These are phyloP conservation scores for Penicillium sp. DNA, from an alignment of 2,329 filamentous ascomycete genomes.

Conservation along the genomic window DNA sequence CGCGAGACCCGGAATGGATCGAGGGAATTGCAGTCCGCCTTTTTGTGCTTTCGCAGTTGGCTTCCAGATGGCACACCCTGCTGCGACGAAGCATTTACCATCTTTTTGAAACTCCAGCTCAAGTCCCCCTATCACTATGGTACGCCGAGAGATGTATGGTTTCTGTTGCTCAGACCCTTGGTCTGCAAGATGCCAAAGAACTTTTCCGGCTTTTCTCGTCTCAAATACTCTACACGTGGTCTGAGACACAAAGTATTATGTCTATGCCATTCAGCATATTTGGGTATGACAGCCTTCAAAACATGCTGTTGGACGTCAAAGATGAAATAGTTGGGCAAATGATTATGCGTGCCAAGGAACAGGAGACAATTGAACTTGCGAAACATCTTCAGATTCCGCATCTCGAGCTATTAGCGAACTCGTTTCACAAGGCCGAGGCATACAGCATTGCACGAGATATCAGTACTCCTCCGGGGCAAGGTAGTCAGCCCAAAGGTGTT, in stretches of 20 bases:
- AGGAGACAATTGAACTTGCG: slow-evolving; percentile 61
- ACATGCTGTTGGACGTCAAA: slow-evolving; percentile 68
- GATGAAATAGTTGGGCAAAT: slow-evolving; percentile 77
- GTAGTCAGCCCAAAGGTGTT: slow-evolving; percentile 54
- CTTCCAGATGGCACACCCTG: slow-evolving; percentile 79
- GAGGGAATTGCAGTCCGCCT: slow-evolving; percentile 87
- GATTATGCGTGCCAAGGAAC: slow-evolving; percentile 73
- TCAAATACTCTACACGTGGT: slow-evolving; percentile 89
- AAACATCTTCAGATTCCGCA: slow-evolving; percentile 54
- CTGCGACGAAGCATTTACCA: slow-evolving; percentile 85
- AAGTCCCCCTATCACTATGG: slow-evolving; percentile 60
- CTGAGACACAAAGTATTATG: slow-evolving; percentile 64
- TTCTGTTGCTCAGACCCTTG: slow-evolving; percentile 63
- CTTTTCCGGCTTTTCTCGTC: slow-evolving; percentile 83
- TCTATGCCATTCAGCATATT: slow-evolving; percentile 84
- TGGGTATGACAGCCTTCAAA: slow-evolving; percentile 66
- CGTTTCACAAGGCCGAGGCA: slow-evolving; percentile 75
- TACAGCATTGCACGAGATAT: slow-evolving; percentile 82
- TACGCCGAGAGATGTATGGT: slow-evolving; percentile 73
- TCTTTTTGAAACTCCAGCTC: slow-evolving; percentile 85
- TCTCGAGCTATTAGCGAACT: slow-evolving; percentile 59
- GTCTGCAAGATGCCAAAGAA: slow-evolving; percentile 63
- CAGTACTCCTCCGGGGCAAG: slow-evolving; percentile 44
- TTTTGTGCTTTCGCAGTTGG: slow-evolving; percentile 71
- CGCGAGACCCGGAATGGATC: slow-evolving; percentile 64